phyloP scores from a whole-genome alignment of 2,329 filamentous ascomycete species.

The Pyrenochaeta sp. region DNA sequence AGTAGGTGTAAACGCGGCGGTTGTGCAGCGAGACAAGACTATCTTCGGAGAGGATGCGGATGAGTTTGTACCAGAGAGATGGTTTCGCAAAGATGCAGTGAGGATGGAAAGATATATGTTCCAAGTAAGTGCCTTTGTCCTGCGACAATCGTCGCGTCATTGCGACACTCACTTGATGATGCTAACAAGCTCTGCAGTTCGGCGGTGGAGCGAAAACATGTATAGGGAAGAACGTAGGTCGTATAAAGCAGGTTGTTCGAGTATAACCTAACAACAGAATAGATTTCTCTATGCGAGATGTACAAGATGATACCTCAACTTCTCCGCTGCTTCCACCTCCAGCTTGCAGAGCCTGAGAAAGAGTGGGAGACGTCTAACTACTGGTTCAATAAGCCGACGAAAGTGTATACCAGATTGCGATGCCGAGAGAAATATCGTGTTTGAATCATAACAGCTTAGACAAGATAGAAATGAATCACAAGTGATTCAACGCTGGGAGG shows the following conservation, averaged over 20 bases:
- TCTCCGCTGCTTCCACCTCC: conserved; percentile 9
- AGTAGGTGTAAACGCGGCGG: conserved; percentile 77
- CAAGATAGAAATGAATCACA: too few species aligned
- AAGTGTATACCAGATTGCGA: not conserved
- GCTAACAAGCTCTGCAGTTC: conserved; percentile 51
- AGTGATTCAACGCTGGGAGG: too few species aligned
- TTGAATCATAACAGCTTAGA: too few species aligned
- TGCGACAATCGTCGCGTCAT: not conserved
- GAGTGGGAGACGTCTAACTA: conserved; percentile 15
- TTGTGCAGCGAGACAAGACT: conserved; percentile 71
- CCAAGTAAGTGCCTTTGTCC: conserved; percentile 49
- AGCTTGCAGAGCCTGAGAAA: conserved; percentile 3
- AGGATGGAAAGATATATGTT: conserved; percentile 73
- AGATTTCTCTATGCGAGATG: conserved; percentile 16
- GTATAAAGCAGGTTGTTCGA: conserved; percentile 17
- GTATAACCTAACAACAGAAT: not conserved
- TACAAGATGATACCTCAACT: conserved; percentile 15
- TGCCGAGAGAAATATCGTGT: not conserved
- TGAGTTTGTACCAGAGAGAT: conserved; percentile 72
- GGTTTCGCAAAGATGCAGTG: conserved; percentile 61
- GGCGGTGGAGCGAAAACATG: conserved; percentile 74
- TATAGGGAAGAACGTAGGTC: conserved; percentile 61
- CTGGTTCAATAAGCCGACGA: conserved; percentile 19
- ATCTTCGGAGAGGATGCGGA: conserved; percentile 74
- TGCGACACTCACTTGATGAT: not conserved